phyloP scores from a whole-genome alignment of 306 rosid species.

The Calophaca sinica region DNA sequence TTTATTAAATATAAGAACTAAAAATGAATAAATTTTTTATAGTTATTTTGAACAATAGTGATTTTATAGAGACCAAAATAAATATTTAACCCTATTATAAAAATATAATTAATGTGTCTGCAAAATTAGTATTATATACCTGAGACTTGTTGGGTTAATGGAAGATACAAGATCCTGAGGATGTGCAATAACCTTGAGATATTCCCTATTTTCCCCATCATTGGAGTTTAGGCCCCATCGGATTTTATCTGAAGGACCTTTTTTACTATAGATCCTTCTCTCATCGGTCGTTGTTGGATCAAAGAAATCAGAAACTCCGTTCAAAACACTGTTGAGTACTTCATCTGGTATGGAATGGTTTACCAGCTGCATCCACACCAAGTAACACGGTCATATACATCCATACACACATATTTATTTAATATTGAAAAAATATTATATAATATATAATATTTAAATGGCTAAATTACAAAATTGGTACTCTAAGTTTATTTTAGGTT shows the following conservation, averaged over 20 bases:
- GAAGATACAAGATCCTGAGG: constrained; percentile 51
- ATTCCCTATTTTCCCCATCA: constrained; percentile 59
- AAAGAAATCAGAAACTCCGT: constrained; percentile 47
- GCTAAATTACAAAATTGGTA: too few species aligned
- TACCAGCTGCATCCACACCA: constrained; percentile 48
- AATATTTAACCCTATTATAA: too few species aligned
- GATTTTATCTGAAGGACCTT: constrained; percentile 38
- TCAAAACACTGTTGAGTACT: constrained; percentile 44
- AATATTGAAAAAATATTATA: too few species aligned
- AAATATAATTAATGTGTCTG: background rate
- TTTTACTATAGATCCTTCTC: constrained; percentile 37
- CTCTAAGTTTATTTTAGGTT: too few species aligned
- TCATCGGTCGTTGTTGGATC: constrained; percentile 51
- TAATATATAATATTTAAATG: too few species aligned
- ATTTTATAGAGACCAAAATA: too few species aligned
- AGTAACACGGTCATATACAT: background rate
- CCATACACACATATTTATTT: too few species aligned
- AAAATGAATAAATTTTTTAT: too few species aligned
- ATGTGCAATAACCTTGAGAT: constrained; percentile 56
- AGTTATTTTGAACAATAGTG: too few species aligned
- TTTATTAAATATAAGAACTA: too few species aligned
- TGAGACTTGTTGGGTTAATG: constrained; percentile 40
- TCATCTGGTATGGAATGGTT: constrained; percentile 51
- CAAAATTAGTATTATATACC: constrained; percentile 41
- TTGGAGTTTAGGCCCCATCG: constrained; percentile 48